phyloP scores from a whole-genome alignment of 2,329 filamentous ascomycete genomes.

The Aspergillus pseudoviridinutans region DNA sequence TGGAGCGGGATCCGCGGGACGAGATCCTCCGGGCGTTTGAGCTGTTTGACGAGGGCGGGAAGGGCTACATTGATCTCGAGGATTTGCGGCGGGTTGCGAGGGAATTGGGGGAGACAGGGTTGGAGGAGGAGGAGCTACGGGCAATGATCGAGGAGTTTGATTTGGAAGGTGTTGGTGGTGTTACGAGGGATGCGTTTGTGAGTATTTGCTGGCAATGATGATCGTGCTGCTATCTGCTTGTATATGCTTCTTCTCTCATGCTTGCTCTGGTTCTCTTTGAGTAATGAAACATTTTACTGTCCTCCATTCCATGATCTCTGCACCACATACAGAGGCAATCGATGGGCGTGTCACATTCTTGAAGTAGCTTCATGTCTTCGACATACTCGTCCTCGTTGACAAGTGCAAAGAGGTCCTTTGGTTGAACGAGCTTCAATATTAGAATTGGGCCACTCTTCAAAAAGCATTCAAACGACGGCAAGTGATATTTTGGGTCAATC shows the following conservation, averaged over 20 bases:
- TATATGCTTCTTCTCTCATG: too few species aligned
- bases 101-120: constrained; percentile 79
- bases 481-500: too few species aligned
- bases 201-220: constrained; percentile 58
- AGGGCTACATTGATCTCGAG: constrained; percentile 83
- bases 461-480: too few species aligned
- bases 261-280: not conserved
- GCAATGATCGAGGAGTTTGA: constrained; percentile 99
- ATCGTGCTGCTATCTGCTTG: not conserved
- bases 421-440: too few species aligned
- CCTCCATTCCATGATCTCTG: not conserved
- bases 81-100: constrained; percentile 83
- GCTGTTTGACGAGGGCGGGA: constrained; percentile 88
- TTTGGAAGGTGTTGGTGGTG: constrained; percentile 81
- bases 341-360: not conserved
- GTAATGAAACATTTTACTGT: not conserved
- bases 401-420: too few species aligned
- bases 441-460: too few species aligned
- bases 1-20: constrained; percentile 78
- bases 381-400: too few species aligned
- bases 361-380: not conserved
- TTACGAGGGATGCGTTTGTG: constrained; percentile 61
- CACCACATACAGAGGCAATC: not conserved
- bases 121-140: constrained; percentile 86
- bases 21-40: constrained; percentile 89